Conservation (phyloP, 1,284 basidiomycete genomes). For the Phellopilus nigrolimitatus region DNA sequence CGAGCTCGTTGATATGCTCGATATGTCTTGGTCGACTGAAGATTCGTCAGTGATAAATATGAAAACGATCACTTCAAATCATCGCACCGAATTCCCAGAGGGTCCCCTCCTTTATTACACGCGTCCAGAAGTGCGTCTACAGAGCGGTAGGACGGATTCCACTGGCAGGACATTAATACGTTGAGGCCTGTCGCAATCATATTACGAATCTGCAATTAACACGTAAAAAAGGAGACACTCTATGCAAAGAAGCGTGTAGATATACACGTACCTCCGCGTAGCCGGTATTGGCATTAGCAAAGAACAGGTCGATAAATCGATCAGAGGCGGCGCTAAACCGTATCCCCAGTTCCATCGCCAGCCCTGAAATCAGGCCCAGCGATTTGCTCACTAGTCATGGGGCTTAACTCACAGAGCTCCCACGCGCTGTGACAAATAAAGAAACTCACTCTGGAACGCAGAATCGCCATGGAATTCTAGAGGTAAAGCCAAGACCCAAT, state of each 20-base stretch:
- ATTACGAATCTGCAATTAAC: constrained; percentile 53
- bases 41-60: background rate
- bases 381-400: constrained; percentile 59
- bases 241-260: constrained; percentile 4
- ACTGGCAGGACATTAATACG: constrained; percentile 56
- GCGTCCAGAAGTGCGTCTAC: constrained; percentile 60
- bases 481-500: constrained; percentile 75
- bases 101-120: constrained; percentile 57
- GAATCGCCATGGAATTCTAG: constrained; percentile 80
- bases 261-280: constrained; percentile 69
- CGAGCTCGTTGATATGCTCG: constrained; percentile 49
- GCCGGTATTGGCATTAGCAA: constrained; percentile 72
- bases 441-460: constrained; percentile 62
- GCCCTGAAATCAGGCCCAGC: constrained; percentile 51
- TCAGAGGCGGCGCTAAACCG: constrained; percentile 65
- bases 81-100: constrained; percentile 43
- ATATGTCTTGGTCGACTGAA: constrained; percentile 54
- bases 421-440: background rate
- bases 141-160: constrained; percentile 74
- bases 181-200: constrained; percentile 69
- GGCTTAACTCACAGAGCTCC: background rate
- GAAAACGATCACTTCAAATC: background rate
- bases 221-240: constrained; percentile 12
- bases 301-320: constrained; percentile 66
- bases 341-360: constrained; percentile 55